Conservation (phyloP, 345 rosid species). For the Linum lewisii region DNA sequence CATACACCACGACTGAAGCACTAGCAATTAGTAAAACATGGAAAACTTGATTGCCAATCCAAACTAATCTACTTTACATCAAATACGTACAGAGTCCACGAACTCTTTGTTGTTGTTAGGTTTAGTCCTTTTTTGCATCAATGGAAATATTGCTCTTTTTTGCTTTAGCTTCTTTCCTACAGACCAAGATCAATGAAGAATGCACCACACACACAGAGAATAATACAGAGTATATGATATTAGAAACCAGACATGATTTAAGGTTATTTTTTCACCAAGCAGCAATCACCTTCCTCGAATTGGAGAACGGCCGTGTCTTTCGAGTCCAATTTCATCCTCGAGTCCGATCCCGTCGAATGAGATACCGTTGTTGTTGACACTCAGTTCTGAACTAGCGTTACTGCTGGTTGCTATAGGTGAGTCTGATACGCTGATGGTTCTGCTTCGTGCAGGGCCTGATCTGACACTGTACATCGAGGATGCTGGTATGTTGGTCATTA, state of each 20-base stretch:
- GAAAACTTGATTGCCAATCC: slow-evolving; percentile 13
- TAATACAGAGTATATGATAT: not conserved
- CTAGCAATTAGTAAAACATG: no score
- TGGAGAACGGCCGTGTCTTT: slow-evolving; percentile 64
- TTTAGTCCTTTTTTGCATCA: no score
- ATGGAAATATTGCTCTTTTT: no score
- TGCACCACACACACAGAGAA: slow-evolving; percentile 3
- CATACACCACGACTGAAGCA: no score
- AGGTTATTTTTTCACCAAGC: not conserved
- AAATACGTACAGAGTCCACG: slow-evolving; percentile 9
- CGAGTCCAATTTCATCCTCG: slow-evolving; percentile 56
- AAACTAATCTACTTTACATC: slow-evolving; percentile 28
- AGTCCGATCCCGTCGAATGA: slow-evolving; percentile 49
- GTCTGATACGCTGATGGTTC: slow-evolving; percentile 65
- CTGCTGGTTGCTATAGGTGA: slow-evolving; percentile 97
- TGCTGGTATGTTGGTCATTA: slow-evolving; percentile 93
- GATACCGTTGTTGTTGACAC: slow-evolving; percentile 63
- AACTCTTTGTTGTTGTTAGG: slow-evolving; percentile 9
- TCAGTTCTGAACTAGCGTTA: slow-evolving; percentile 90
- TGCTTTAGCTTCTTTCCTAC: slow-evolving; percentile 10
- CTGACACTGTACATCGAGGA: slow-evolving; percentile 96
- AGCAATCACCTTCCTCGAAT: slow-evolving; percentile 48
- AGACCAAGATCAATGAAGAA: slow-evolving; percentile 13
- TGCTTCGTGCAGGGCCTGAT: slow-evolving; percentile 61
- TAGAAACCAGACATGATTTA: not conserved